Evolutionary conservation across 176 grass and related monocot species (phyloP), one percentile per base, ranked within the genome.

Genomic region (Zoysia japonica): DNA sequence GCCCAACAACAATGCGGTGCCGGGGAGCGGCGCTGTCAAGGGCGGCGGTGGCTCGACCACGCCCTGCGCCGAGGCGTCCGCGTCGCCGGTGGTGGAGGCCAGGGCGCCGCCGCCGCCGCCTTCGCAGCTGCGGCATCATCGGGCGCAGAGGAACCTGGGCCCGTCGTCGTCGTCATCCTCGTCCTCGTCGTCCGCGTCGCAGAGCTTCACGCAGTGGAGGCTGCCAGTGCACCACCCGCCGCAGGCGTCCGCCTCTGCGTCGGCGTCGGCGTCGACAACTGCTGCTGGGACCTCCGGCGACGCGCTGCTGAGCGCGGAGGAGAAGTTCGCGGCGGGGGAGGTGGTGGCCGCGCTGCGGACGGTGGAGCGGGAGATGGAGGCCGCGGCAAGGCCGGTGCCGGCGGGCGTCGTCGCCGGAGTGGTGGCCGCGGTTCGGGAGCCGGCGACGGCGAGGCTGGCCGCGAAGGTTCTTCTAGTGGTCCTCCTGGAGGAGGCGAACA

Each of bases 141-240:
- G 61, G 9, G 66, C 17, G 7, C 78, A 80, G 70, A 61, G 80
- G 55, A 82, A 75, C 15, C 9, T 75, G 6, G 66, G 76, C 1
- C 80, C 88, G 2, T 70, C 87, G 6, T 89, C 92, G 0, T 94
- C 86, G 0, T 94, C 92, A 0, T 94, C 92, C 0, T 94, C 92
- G 1, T 94, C 92, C 0, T 94, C 89, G 0, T 91, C 89, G 5
- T 94, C 92, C 8, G 87, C 92, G 37, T 94, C 89, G 19, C 92
- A 91, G 89, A 94, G 92, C 74, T 94, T 94, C 80, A 94, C 92
- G 39, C 89, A 91, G 86, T 94, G 92, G 92, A 45, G 92, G 53
- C 80, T 91, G 70, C 92, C 92, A 11, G 86, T 94, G 80, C 83
- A 88, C 71, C 92, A 94, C 77, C 92, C 79, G 62, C 89, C 82